phyloP scores from a whole-genome alignment of 2,329 filamentous ascomycete species.

The Colletotrichum simmondsii region DNA sequence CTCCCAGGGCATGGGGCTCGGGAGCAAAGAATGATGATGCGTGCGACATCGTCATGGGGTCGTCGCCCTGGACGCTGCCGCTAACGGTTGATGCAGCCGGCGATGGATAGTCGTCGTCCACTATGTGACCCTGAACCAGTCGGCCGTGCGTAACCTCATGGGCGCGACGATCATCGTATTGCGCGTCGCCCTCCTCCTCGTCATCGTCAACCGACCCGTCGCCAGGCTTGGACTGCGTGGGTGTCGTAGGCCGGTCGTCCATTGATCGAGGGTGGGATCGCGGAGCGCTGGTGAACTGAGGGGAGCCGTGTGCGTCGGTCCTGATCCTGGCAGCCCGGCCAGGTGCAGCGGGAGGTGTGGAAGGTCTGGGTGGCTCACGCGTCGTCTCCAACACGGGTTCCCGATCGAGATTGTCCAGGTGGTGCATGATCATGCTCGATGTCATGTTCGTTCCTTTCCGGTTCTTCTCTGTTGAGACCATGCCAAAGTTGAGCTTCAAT shows the following conservation, averaged over 20 bases:
- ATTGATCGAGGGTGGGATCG: slow-evolving; percentile 40
- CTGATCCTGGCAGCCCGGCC: slow-evolving; percentile 23
- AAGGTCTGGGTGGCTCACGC: slow-evolving; percentile 37
- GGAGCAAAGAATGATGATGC: slow-evolving; percentile 84
- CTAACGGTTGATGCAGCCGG: slow-evolving; percentile 77
- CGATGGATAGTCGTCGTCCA: slow-evolving; percentile 92
- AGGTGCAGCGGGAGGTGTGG: slow-evolving; percentile 22
- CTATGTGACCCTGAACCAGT: slow-evolving; percentile 92
- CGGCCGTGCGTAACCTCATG: slow-evolving; percentile 92
- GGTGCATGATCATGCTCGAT: slow-evolving; percentile 80
- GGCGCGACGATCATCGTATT: slow-evolving; percentile 84
- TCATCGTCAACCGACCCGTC: slow-evolving; percentile 22
- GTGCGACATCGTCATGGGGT: slow-evolving; percentile 83
- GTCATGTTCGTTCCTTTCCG: slow-evolving; percentile 72
- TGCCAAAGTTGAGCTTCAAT: slow-evolving; percentile 96
- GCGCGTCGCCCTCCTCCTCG: slow-evolving; percentile 53
- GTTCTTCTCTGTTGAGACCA: slow-evolving; percentile 87
- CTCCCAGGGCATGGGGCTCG: slow-evolving; percentile 79
- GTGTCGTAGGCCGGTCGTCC: slow-evolving; percentile 24
- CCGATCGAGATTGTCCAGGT: slow-evolving; percentile 70
- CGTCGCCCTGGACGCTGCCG: slow-evolving; percentile 74
- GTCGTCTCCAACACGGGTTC: slow-evolving; percentile 53
- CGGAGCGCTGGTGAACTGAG: slow-evolving; percentile 21
- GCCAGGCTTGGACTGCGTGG: slow-evolving; percentile 21
- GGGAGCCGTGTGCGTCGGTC: slow-evolving; percentile 32